Base-by-base conservation (phyloP, 352 stramenopile species). In the Globisporangium rhizosaccharum region DNA sequence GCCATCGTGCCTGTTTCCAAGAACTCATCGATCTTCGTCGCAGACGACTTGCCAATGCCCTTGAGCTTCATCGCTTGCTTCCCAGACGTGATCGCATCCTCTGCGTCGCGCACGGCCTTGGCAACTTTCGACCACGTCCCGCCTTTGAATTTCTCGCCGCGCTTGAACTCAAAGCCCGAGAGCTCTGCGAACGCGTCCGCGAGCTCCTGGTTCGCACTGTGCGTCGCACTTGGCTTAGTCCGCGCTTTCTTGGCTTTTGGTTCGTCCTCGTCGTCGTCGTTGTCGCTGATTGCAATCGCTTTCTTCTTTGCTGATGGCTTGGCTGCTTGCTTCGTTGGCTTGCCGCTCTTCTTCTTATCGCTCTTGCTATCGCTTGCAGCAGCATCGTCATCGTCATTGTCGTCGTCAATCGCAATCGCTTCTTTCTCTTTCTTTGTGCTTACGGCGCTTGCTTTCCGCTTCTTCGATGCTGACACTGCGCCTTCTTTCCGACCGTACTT, bases 161-260 rank as follows among this genome's bases (percentile, higher is more conserved):
- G 80, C 76, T 96, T 94, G 65, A 94, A 96, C 51, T 96, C 82
- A 52, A 93, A 93, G 23, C 79, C 79, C n/a, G 84, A 86, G 33
- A 96, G 76, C 61, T 96, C 86, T 1, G 68, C 61, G 56, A 96
- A 96, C 12, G 77, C 79, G 37, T 91, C 80, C 0, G 84, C 84
- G 17, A 96, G 70, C 44, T 59, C 52, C 44, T 91, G 82, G 65
- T 96, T 96, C 53, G 69, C 77, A 25, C 85, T 76, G 46, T 72
- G 79, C 23, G 59, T 65, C 33, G 82, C 82, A 7, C 70, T 65
- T 0, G 75, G 63, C 45, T 84, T 85, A 30, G 66, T 37, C 11
- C 70, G 70, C 28, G 63, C 63, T 54, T 90, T 90, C 39, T 79
- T 72, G 17, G 73, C 65, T 51, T 87, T 88, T 18, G 80, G 74